Evolutionary conservation across 2,329 filamentous ascomycete genomes (phyloP).

Genomic region (Diaporthe vaccinii): DNA sequence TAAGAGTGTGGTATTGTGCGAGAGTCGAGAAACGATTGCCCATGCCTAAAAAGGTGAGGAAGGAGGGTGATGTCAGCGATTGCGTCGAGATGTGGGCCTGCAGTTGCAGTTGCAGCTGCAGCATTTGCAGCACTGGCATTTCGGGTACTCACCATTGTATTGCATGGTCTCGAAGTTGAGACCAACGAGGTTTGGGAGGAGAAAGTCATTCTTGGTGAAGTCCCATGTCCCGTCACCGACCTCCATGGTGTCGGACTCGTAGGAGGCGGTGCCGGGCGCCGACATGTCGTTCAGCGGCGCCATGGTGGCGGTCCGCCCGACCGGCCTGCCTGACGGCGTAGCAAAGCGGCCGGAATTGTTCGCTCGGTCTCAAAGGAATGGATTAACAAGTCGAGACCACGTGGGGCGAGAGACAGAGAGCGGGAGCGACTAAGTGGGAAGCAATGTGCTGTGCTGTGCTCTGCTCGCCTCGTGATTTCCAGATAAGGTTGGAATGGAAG

Average conservation of each 20-base stretch:
- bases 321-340: constrained; percentile 43
- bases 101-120: not conserved
- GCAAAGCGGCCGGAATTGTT: constrained; percentile 20
- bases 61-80: constrained; percentile 37
- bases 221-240: constrained; percentile 91
- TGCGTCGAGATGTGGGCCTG: not conserved
- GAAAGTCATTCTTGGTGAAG: constrained; percentile 80
- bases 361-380: not conserved
- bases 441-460: constrained; percentile 1
- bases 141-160: constrained; percentile 77
- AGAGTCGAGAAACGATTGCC: constrained; percentile 81
- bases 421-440: not conserved
- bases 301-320: constrained; percentile 63
- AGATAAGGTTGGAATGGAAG: constrained; percentile 39
- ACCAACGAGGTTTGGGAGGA: constrained; percentile 82
- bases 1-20: constrained; percentile 77
- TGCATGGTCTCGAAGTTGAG: constrained; percentile 85
- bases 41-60: constrained; percentile 72
- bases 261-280: constrained; percentile 78
- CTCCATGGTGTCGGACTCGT: constrained; percentile 79
- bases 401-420: not conserved
- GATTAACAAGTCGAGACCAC: not conserved
- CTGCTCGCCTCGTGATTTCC: not conserved
- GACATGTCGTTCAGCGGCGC: constrained; percentile 73
- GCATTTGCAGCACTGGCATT: not conserved